phyloP scores from a whole-genome alignment of 2,329 filamentous ascomycete species.

The Fusarium sp. region DNA sequence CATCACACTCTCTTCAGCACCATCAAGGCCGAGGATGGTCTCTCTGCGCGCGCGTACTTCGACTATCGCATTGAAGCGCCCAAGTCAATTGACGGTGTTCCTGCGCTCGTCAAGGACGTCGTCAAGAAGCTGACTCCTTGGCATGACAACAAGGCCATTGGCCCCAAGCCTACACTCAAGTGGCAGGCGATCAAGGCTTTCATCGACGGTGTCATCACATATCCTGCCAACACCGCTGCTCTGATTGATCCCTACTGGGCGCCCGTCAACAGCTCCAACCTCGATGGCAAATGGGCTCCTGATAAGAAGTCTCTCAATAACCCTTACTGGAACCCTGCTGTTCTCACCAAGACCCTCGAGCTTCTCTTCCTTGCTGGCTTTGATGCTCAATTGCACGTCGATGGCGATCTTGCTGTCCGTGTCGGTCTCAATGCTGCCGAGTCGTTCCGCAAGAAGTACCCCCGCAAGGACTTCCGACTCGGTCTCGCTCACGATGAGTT shows the following conservation, averaged over 20 bases:
- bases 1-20: slow-evolving; percentile 31
- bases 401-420: slow-evolving; percentile 42
- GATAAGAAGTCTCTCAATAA: slow-evolving; percentile 40
- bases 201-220: slow-evolving; percentile 44
- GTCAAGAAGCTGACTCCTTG: slow-evolving; percentile 6
- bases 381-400: slow-evolving; percentile 40
- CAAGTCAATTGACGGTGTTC: slow-evolving; percentile 12
- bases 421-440: slow-evolving; percentile 39
- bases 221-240: slow-evolving; percentile 44
- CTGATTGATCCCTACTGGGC: slow-evolving; percentile 43
- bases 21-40: slow-evolving; percentile 35
- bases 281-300: slow-evolving; percentile 30
- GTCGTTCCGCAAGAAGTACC: slow-evolving; percentile 33
- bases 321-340: slow-evolving; percentile 40
- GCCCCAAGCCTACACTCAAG: slow-evolving; percentile 37
- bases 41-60: slow-evolving; percentile 41
- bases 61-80: slow-evolving; percentile 43
- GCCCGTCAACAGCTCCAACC: slow-evolving; percentile 30
- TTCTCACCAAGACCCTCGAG: slow-evolving; percentile 40
- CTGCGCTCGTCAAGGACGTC: slow-evolving; percentile 22
- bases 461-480: slow-evolving; percentile 33
- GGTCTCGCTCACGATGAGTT: slow-evolving; percentile 44
- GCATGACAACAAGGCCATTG: slow-evolving; percentile 26
- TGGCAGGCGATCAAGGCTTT: slow-evolving; percentile 45
- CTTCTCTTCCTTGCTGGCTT: slow-evolving; percentile 33